Evolutionary conservation across 2,329 filamentous ascomycete species (phyloP), one percentile per base, ranked within the genome.

Genomic region (Stachybotrys elegans): DNA sequence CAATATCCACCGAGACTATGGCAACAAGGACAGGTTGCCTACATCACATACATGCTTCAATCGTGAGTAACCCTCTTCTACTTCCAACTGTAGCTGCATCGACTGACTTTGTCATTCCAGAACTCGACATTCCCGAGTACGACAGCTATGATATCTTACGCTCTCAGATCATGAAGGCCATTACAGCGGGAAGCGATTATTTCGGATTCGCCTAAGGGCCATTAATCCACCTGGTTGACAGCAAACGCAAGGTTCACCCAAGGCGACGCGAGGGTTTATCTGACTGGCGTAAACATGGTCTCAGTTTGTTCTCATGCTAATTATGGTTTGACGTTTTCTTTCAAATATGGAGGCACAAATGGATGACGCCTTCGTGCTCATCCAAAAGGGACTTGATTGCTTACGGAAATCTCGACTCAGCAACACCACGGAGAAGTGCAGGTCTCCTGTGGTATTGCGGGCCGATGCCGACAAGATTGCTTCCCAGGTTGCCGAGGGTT

Each of bases 41-140:
- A 95, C 88, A 57, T 95, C 91, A 57, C 94, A 98, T 67, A 98
- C 93, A 51, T 98, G 93, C 75, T 98, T 98, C 72, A 98, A 98
- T 66, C 93, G 90, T 95, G 81, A 86, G 88, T 86, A 6, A 27
- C n/a, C 49, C 43, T 32, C 13, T 17, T 20, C 14, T 29, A 37
- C 43, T 52, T 53, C 69, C 72, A 61, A 76, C 50, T 4, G 12
- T 29, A 35, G 43, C 20, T 22, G 23, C 42, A 52, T 66, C 21
- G 52, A 52, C 67, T 75, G 58, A 76, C 56, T 52, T 40, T 47
- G n/a, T 14, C 11, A 29, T 37, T 43, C 48, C 65, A 95, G 90
- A 98, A 73, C 88, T 98, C 62, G 93, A 98, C 72, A 81, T 98
- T 55, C 93, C 93, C 34, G 93, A 98, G 70, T 98, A 98, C 62